Base-by-base conservation (phyloP, 2,329 filamentous ascomycete species). In the Boeremia lycopersici region DNA sequence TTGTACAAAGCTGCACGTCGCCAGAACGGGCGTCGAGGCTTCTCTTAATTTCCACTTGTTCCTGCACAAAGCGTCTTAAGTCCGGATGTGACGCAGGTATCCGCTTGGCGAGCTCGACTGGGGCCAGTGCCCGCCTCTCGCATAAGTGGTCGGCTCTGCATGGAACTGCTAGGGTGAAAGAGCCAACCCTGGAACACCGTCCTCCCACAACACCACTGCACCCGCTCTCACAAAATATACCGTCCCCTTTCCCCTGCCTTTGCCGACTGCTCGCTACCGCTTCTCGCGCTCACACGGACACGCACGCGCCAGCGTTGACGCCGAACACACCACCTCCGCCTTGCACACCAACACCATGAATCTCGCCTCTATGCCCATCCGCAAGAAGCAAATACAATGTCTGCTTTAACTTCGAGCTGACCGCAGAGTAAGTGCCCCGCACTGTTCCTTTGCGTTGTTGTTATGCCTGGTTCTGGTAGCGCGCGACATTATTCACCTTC, bases 321-420 rank as follows among this genome's bases (percentile, higher is more conserved):
- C 19, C 41, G 41, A 50, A 41, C 23, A 49, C 55, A 46, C 44
- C 50, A 46, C 49, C 60, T 56, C 52, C 48, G 35, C 23, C 19
- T 15, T 17, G 19, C 48, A 41, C 33, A 17, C 48, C 26, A 49
- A 54, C 57, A 57, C 45, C 17, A 69, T 69, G 66, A 61, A 63
- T 53, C 60, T 66, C 54, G 62, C 64, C 64, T 64, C 60, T 60
- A 64, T 59, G 61, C 62, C 48, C 56, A 52, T 52, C 46, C 59
- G 61, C 64, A 67, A 68, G 59, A 67, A 63, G 63, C 61, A 55
- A 46, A 56, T 57, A 64, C 60, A 42, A 69, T 69, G 66, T 64
- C 53, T 65, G 49, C 64, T 69, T 59, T 67, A 61, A 65, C 52
- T 53, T 53, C 48, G 39, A 62, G 53, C 56, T 69, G 61, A 67